Percentiles rank a stretch among this genome's conserved stretches.
phyloP scores from a whole-genome alignment of 768 basidiomycete genomes.

The Mycena venus region DNA sequence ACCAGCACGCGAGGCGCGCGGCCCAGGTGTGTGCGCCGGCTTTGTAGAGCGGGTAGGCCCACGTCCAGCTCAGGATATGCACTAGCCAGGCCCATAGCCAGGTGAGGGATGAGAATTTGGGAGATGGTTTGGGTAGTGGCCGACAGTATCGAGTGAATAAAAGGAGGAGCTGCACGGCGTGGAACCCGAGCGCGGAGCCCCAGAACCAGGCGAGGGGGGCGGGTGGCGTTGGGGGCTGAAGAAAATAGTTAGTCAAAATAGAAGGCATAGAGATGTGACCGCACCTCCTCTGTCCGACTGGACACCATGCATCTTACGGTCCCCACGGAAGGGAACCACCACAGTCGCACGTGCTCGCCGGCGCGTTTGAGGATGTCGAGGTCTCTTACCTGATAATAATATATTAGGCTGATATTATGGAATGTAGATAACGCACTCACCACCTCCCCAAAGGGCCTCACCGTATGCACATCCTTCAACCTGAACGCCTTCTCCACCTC shows the following conservation, averaged over 20 bases:
- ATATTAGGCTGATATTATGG: too few relatives aligned
- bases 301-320: slow-evolving; percentile 78
- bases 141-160: slow-evolving; percentile 69
- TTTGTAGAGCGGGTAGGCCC: background rate
- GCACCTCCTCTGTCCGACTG: slow-evolving; percentile 84
- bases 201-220: slow-evolving; percentile 58
- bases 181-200: slow-evolving; percentile 81
- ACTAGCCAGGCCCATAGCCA: too few relatives aligned
- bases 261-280: slow-evolving; percentile 11
- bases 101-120: background rate
- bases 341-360: slow-evolving; percentile 92
- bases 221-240: slow-evolving; percentile 40
- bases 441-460: slow-evolving; percentile 73
- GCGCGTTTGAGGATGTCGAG: slow-evolving; percentile 69
- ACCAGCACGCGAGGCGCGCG: slow-evolving; percentile 77
- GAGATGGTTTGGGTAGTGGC: background rate
- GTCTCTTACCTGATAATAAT: too few relatives aligned
- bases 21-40: slow-evolving; percentile 64
- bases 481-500: slow-evolving; percentile 87
- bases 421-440: slow-evolving; percentile 44
- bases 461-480: slow-evolving; percentile 78
- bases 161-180: slow-evolving; percentile 87
- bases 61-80: too few relatives aligned
- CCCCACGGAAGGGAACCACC: slow-evolving; percentile 93
- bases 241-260: background rate